Conservation (phyloP, 306 rosid genomes). For the Corylus avellana region DNA sequence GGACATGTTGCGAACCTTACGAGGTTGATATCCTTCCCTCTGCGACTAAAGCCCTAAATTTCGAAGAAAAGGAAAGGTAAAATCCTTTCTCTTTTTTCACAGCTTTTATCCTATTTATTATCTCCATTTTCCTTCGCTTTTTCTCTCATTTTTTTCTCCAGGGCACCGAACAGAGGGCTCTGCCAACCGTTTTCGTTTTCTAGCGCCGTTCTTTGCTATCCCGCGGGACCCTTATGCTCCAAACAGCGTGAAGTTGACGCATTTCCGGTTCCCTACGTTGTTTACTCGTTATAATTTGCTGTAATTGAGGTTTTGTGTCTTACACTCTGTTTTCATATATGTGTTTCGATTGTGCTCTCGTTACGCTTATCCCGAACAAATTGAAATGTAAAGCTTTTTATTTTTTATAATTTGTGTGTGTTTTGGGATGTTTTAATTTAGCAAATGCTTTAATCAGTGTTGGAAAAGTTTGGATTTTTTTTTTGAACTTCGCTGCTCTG, state of each 20-base stretch:
- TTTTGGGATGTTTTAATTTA: not conserved
- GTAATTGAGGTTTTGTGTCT: not conserved
- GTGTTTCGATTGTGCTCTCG: not conserved
- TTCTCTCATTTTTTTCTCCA: not conserved
- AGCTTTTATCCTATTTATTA: not conserved
- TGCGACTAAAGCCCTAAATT: not conserved
- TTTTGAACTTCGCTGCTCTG: not conserved
- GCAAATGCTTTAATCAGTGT: not conserved
- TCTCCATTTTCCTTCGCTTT: slow-evolving; percentile 2
- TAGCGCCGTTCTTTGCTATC: not conserved
- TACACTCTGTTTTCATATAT: slow-evolving; percentile 12
- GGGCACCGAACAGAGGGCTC: not conserved
- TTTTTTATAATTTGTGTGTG: not conserved
- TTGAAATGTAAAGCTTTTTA: not conserved
- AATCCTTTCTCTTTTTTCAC: not conserved
- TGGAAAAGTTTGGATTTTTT: not conserved
- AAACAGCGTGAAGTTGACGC: not conserved
- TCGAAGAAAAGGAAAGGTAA: not conserved
- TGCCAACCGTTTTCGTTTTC: not conserved
- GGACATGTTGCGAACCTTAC: not conserved
- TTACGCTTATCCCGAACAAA: not conserved
- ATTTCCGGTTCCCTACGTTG: not conserved
- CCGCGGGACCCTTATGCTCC: not conserved
- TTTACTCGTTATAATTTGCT: not conserved
- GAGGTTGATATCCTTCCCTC: not conserved